A percentile compares a stretch with the other conserved stretches of the same genome.
Evolutionary conservation across 495 filamentous ascomycete species (phyloP).

Genomic region (Aspergillus conjunctus): DNA sequence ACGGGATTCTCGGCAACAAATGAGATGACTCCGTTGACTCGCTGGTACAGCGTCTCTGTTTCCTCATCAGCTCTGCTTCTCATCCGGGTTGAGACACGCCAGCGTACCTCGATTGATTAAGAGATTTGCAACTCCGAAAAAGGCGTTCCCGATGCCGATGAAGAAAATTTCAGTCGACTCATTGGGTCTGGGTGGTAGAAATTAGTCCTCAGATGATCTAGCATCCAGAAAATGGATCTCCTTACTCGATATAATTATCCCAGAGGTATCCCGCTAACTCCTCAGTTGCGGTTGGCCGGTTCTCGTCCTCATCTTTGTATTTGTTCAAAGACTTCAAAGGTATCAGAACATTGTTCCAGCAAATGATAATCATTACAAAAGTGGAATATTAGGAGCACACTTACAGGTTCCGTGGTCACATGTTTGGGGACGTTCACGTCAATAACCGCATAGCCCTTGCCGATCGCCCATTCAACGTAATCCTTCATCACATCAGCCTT

Average conservation of each 20-base stretch:
- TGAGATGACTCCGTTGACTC: slow-evolving; percentile 61
- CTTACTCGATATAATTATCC: slow-evolving; percentile 93
- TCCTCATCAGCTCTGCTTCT: slow-evolving; percentile 24
- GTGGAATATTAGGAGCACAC: slow-evolving; percentile 6
- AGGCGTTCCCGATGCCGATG: slow-evolving; percentile 79
- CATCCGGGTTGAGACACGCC: background rate
- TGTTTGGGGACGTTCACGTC: slow-evolving; percentile 87
- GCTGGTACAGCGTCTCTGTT: slow-evolving; percentile 48
- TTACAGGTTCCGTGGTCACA: slow-evolving; percentile 49
- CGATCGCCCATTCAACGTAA: slow-evolving; percentile 80
- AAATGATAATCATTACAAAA: background rate
- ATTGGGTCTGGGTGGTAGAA: slow-evolving; percentile 50
- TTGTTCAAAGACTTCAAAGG: slow-evolving; percentile 33
- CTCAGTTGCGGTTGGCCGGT: slow-evolving; percentile 56
- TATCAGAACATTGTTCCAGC: slow-evolving; percentile 35
- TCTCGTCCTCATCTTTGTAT: slow-evolving; percentile 47
- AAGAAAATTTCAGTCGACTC: slow-evolving; percentile 74
- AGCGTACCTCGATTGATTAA: slow-evolving; percentile 64
- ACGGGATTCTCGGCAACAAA: slow-evolving; percentile 51
- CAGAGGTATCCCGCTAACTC: slow-evolving; percentile 86
- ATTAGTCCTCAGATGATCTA: background rate
- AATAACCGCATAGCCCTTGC: slow-evolving; percentile 74
- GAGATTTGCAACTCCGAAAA: slow-evolving; percentile 68
- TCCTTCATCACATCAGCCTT: slow-evolving; percentile 77
- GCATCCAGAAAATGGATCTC: background rate